These are phyloP conservation scores for Lactarius hengduanensis DNA, from an alignment of 768 basidiomycete species.

Conservation along the genomic window DNA sequence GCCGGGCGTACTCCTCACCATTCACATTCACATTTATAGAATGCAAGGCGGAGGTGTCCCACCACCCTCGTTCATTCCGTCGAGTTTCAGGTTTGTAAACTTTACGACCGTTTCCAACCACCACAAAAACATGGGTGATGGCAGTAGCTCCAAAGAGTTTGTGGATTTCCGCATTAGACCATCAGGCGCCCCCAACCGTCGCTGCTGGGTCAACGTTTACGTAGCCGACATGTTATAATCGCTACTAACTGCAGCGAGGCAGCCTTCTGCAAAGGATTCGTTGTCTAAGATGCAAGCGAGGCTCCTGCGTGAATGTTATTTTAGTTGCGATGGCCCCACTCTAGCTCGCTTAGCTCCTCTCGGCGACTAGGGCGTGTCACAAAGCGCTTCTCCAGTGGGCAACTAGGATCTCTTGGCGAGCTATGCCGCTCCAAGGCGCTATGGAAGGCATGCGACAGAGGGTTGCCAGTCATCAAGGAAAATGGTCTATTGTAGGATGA, in stretches of 20 bases:
- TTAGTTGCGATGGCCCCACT: conserved; percentile 10
- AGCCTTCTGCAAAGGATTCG: conserved; percentile 27
- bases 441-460: conserved; percentile 14
- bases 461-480: not conserved
- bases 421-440: not conserved
- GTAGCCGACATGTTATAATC: conserved; percentile 26
- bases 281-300: conserved; percentile 15
- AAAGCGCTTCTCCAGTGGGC: not conserved
- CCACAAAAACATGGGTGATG: conserved; percentile 17
- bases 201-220: conserved; percentile 23
- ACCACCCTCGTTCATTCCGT: conserved; percentile 20
- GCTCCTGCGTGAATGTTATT: conserved; percentile 15
- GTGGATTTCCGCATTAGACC: conserved; percentile 17
- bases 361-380: not conserved
- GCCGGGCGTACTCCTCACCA: conserved; percentile 13
- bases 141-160: conserved; percentile 9
- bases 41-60: conserved; percentile 17
- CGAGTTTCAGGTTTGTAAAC: conserved; percentile 23
- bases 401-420: conserved; percentile 9
- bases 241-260: conserved; percentile 25
- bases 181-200: conserved; percentile 15
- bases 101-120: conserved; percentile 17
- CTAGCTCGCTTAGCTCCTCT: conserved; percentile 8
- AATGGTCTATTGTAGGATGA: not conserved
- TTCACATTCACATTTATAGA: conserved; percentile 25